Base-by-base conservation (phyloP, 2,329 filamentous ascomycete species). In the Diplodia mutila region DNA sequence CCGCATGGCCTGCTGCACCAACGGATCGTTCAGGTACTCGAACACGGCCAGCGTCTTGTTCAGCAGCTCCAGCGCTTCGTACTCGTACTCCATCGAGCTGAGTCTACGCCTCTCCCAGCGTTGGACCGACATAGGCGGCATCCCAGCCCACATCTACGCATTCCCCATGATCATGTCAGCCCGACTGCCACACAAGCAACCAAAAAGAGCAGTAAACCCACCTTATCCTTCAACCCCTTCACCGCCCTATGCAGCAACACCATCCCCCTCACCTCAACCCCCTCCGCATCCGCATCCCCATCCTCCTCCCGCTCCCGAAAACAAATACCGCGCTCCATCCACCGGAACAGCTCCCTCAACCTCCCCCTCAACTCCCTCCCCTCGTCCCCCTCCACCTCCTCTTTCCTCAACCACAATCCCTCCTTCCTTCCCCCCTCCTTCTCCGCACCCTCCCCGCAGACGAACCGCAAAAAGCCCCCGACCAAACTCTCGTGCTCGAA, bases 41-140 rank as follows among this genome's bases (percentile, higher is more conserved):
- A 64, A 64, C 27, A 64, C 61, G 11, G 61, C 61, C n/a, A 64
- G 11, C 48, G 46, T 52, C 48, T 64, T 64, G 18, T n/a, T 6
- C 27, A 64, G 46, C 18, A 64, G 29, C 61, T 64, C 61, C 6
- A 39, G 14, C 3, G 61, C 46, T 21, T 64, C 61, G 42, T 64
- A 64, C 27, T 51, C 61, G 48, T 64, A 52, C 21, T 52, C 32
- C 34, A 29, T n/a, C 29, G n/a, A 52, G 48, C 23, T 42, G n/a
- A 64, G 48, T 21, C 21, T 53, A 11, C 61, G 23, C 46, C 61
- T 16, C 29, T 51, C 61, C 61, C 61, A 64, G 29, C 46, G 46
- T n/a, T 64, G 46, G 27, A 21, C 21, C n/a, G 61, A 64, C 49
- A 64, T 52, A n/a, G 61, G 61, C 21, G 32, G 21, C 29, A 64